phyloP scores from a whole-genome alignment of 495 filamentous ascomycete genomes.

The Xylaria curta region DNA sequence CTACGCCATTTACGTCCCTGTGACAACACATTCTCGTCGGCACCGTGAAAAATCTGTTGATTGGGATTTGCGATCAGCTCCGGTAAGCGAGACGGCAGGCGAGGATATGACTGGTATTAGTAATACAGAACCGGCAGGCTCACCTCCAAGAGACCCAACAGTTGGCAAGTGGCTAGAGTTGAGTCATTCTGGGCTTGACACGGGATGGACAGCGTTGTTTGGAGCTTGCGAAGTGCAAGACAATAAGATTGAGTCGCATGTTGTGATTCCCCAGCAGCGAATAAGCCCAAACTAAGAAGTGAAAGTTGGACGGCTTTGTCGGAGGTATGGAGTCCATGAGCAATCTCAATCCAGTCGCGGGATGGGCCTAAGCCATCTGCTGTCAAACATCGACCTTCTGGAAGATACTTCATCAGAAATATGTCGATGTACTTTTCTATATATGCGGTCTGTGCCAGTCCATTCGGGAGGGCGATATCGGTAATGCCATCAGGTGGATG shows the following conservation, averaged over 20 bases:
- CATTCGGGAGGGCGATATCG: conserved; percentile 14
- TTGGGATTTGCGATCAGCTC: neutral
- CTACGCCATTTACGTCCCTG: conserved; percentile 25
- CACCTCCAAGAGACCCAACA: conserved; percentile 25
- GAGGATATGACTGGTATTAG: neutral
- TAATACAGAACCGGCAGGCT: neutral
- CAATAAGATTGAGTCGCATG: conserved; percentile 17
- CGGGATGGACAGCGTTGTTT: neutral
- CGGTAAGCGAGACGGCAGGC: neutral
- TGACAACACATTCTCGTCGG: conserved; percentile 6
- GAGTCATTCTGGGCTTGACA: conserved; percentile 3
- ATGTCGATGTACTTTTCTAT: conserved; percentile 25
- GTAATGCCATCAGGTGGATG: neutral
- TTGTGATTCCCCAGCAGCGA: conserved; percentile 20
- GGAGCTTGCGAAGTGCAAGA: conserved; percentile 14
- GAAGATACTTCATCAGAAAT: conserved; percentile 18
- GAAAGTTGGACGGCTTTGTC: conserved; percentile 15
- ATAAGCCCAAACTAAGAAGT: conserved; percentile 18
- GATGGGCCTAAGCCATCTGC: conserved; percentile 4
- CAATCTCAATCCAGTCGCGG: conserved; percentile 24
- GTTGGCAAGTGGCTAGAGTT: conserved; percentile 21
- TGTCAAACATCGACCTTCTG: conserved; percentile 8
- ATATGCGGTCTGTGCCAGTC: conserved; percentile 22
- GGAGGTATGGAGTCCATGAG: conserved; percentile 17
- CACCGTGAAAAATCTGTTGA: conserved; percentile 18